A percentile compares a stretch with the other conserved stretches of the same genome.
Conservation (phyloP, 352 stramenopile genomes). For the Achlya hypogyna region DNA sequence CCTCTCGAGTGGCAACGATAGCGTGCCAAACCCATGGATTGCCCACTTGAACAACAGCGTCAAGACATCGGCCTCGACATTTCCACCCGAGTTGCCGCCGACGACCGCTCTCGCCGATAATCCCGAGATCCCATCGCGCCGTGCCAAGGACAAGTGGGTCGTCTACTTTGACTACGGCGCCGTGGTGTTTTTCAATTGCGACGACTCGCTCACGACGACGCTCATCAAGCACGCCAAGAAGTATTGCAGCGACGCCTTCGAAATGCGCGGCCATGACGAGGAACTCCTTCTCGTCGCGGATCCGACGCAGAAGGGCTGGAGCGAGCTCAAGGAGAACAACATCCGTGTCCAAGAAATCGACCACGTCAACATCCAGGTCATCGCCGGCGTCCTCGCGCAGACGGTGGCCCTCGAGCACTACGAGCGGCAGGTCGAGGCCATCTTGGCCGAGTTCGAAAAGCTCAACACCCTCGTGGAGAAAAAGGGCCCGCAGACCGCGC, state of each 20-base stretch:
- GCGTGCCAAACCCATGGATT: neutral
- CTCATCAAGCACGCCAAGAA: constrained; percentile 66
- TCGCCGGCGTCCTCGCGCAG: constrained; percentile 92
- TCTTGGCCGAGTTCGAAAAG: constrained; percentile 90
- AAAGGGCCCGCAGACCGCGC: constrained; percentile 53
- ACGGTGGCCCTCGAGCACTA: constrained; percentile 95
- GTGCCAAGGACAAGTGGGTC: constrained; percentile 86
- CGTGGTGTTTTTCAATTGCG: constrained; percentile 90
- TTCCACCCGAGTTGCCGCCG: neutral
- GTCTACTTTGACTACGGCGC: constrained; percentile 90
- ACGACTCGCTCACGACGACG: constrained; percentile 59
- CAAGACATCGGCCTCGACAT: neutral
- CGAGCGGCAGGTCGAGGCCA: constrained; percentile 91
- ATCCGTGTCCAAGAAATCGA: constrained; percentile 73
- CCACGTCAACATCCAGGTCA: constrained; percentile 85
- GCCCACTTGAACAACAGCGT: constrained; percentile 6
- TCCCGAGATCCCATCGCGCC: constrained; percentile 48
- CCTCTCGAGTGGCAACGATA: constrained; percentile 34
- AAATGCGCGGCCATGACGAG: constrained; percentile 70
- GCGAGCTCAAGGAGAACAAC: constrained; percentile 73
- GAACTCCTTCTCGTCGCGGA: constrained; percentile 66
- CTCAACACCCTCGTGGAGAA: constrained; percentile 86
- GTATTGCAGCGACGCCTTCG: constrained; percentile 69
- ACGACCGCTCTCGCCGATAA: constrained; percentile 28
- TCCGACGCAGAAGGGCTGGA: constrained; percentile 63